Base-by-base conservation (phyloP, 1,284 basidiomycete genomes). In the Pterula multifida region DNA sequence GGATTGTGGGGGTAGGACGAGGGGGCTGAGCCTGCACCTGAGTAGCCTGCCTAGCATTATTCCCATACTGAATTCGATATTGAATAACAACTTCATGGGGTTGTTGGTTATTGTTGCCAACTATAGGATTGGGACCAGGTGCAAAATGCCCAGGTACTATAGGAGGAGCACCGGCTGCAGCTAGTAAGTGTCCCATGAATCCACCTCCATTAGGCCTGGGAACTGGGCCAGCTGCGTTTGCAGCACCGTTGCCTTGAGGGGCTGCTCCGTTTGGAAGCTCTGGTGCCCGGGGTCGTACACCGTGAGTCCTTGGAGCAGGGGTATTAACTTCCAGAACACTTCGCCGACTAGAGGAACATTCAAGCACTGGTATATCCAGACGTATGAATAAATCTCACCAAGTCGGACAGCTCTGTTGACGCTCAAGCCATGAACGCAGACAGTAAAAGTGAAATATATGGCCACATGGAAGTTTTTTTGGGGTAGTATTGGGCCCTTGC, bases 361-460 rank as follows among this genome's bases (percentile, higher is more conserved):
- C 9, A 22, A n/a, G 19, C 39, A 22, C 9, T 9, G 39, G 9
- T 6, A 42, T 42, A 22, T 4, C 9, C 39, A 22, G 39, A 35
- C n/a, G 32, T 35, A 35, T n/a, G n/a, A 32, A 39, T 49, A 45
- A 46, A 28, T 48, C 3, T 65, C 80, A 94, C 92, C 96, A 98
- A 28, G 95, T 98, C 1, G 95, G 95, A 65, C 95, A 98, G 60
- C 81, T 89, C 61, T 89, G 85, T 64, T 99, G 96, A 46, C 96
- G 77, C 65, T 99, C 96, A 24, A 99, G 75, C 96, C 96, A 99
- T 25, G 91, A 94, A 45, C 92, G 78, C 48, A 99, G 75, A 64
- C 96, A 98, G 61, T 97, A 85, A 65, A 98, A 96, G 67, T 98
- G 96, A 73, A 99, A 98, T 45, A 98, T 84, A 65, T 98, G 96